These are phyloP conservation scores for Leptomonas seymouri DNA, from an alignment of 208 protist genomes.

Conservation along the genomic window DNA sequence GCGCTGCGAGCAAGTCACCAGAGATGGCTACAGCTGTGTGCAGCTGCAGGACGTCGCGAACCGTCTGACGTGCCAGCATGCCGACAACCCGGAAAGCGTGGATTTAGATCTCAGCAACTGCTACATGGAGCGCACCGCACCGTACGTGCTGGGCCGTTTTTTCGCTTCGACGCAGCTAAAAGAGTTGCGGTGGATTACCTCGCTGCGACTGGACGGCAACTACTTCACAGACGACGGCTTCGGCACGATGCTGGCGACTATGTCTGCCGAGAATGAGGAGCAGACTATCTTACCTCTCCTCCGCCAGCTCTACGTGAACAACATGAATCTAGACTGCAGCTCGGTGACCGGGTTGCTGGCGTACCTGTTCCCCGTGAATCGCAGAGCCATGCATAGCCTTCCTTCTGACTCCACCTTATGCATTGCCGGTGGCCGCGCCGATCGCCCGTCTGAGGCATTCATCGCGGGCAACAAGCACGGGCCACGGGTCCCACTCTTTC, in stretches of 20 bases:
- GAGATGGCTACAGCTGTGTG: constrained; percentile 51
- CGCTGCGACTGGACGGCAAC: constrained; percentile 81
- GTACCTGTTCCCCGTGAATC: constrained; percentile 76
- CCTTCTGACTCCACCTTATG: constrained; percentile 4
- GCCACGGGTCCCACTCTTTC: constrained; percentile 56
- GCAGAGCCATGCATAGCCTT: constrained; percentile 12
- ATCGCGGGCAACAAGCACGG: constrained; percentile 32
- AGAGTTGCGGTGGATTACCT: constrained; percentile 76
- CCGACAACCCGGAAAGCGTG: constrained; percentile 53
- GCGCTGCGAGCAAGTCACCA: constrained; percentile 60
- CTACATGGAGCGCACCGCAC: constrained; percentile 81
- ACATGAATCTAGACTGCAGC: constrained; percentile 77
- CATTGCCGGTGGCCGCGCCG: constrained; percentile 23
- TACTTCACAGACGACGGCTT: constrained; percentile 83
- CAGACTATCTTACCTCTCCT: constrained; percentile 58
- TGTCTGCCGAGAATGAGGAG: constrained; percentile 62
- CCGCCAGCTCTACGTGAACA: constrained; percentile 78
- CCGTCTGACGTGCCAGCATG: constrained; percentile 56
- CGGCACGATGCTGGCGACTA: constrained; percentile 63
- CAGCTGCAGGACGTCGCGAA: constrained; percentile 70
- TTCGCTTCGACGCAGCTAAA: constrained; percentile 52
- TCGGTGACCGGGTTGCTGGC: constrained; percentile 62
- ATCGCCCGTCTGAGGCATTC: constrained; percentile 40
- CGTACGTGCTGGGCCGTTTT: constrained; percentile 69
- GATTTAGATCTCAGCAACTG: constrained; percentile 76